phyloP scores from a whole-genome alignment of 106 monocot genomes.

The Platanthera guangdongensis region DNA sequence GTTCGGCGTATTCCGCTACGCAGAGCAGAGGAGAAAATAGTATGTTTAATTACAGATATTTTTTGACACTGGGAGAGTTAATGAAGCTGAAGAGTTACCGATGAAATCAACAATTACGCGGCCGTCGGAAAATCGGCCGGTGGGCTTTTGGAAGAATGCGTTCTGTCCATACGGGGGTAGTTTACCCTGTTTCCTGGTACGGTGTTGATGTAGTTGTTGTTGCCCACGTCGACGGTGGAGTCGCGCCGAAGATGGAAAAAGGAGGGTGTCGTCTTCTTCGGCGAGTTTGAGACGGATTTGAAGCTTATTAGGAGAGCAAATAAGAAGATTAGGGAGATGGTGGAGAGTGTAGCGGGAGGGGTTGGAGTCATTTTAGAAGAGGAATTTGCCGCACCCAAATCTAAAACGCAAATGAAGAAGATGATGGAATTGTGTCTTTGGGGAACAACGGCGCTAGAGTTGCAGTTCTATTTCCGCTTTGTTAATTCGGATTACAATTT shows the following conservation, averaged over 20 bases:
- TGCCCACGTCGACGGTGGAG: slow-evolving; percentile 12
- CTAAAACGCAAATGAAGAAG: no score
- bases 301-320: neutral
- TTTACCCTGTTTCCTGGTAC: slow-evolving; percentile 8
- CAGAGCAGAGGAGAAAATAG: neutral
- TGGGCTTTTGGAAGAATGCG: slow-evolving; percentile 2
- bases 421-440: no score
- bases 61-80: neutral
- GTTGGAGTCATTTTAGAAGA: neutral
- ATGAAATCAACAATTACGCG: slow-evolving; percentile 21
- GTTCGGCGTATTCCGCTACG: slow-evolving; percentile 21
- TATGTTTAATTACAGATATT: neutral
- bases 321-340: neutral
- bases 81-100: neutral
- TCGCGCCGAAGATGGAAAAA: slow-evolving; percentile 25
- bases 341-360: neutral
- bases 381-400: neutral
- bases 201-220: slow-evolving; percentile 23
- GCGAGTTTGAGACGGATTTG: neutral
- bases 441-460: no score
- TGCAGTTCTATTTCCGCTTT: no score
- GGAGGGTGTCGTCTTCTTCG: neutral
- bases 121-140: slow-evolving; percentile 18
- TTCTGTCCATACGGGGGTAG: slow-evolving; percentile 12
- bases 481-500: no score